These are phyloP conservation scores for Cyberlindnera samutprakarnensis DNA, from an alignment of 805 yeast species.

Conservation along the genomic window DNA sequence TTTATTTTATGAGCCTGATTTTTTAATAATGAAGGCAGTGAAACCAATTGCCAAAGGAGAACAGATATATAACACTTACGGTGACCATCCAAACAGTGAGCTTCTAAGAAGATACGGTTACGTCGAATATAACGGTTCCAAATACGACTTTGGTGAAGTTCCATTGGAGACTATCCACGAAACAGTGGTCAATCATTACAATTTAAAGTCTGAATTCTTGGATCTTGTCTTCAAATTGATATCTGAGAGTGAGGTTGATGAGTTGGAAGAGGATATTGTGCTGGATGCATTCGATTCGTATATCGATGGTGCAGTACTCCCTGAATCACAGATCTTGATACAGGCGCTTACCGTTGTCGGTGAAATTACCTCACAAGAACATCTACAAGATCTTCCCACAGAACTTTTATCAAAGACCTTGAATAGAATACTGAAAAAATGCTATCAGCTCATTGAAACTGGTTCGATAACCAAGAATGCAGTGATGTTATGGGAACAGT, in stretches of 20 bases:
- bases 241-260: constrained; percentile 25
- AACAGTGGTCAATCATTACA: constrained; percentile 30
- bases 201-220: constrained; percentile 22
- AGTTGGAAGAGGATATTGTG: constrained; percentile 33
- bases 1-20: constrained; percentile 40
- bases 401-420: constrained; percentile 23
- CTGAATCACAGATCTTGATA: constrained; percentile 50
- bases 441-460: constrained; percentile 48
- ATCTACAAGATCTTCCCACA: not conserved
- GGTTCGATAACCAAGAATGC: constrained; percentile 37
- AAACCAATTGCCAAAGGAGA: constrained; percentile 52
- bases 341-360: constrained; percentile 40
- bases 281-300: constrained; percentile 60
- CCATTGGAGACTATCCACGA: constrained; percentile 27
- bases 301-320: constrained; percentile 44
- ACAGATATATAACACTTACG: constrained; percentile 84
- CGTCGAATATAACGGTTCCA: constrained; percentile 67
- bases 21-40: constrained; percentile 65
- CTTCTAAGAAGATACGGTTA: constrained; percentile 86
- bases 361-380: constrained; percentile 15
- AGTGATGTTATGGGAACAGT: constrained; percentile 21
- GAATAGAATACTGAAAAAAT: constrained; percentile 48
- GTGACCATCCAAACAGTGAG: constrained; percentile 89
- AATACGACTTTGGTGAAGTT: constrained; percentile 76
- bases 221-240: constrained; percentile 26